Base-by-base conservation (phyloP, 2,329 filamentous ascomycete genomes). In the Alternaria viburni region DNA sequence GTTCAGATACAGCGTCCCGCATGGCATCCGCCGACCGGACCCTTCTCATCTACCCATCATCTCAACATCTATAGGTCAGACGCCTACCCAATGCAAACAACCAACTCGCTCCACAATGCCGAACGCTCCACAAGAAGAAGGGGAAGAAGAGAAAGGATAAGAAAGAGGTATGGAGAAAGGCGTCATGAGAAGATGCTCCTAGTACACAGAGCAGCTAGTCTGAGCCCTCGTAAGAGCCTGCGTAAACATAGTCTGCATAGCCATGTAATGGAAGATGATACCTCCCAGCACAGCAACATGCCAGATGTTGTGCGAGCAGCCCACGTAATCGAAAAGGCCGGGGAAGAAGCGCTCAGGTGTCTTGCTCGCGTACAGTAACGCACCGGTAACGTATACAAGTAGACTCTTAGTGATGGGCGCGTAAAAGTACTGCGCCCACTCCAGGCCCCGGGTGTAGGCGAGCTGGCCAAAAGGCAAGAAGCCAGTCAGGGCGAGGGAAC, bases 291-390 rank as follows among this genome's bases (percentile, higher is more conserved):
- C 96, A 8, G 96, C 96, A 32, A 97, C 82, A 80, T 99, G 96
- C 96, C 96, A 99, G 62, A 99, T 89, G 80, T 99, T 99, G 82
- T 99, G 96, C 79, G 93, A 96, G 49, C 93, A 94, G 43, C 96
- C 96, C 44, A 96, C 86, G 78, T 98, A 98, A 81, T 99, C 96
- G 73, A 99, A 99, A 77, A 91, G 88, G 54, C 96, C 96, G 0
- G 96, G 96, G 71, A 86, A 91, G 91, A 93, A 99, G 65, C 94
- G 87, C 83, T 99, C 96, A 3, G 96, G 96, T 1, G 97, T 86
- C 80, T 97, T 95, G 79, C 90, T 93, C 10, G 94, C 94, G 77
- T 99, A 99, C 54, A 99, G 86, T 47, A 90, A 83, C 4, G 96
- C 96, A 28, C 96, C 96, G 7, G 87, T 80, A 13, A 97, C 84